Evolutionary conservation across 352 stramenopile genomes (phyloP), one percentile per base, ranked within the genome.

Genomic region (Pythium aristosporum): DNA sequence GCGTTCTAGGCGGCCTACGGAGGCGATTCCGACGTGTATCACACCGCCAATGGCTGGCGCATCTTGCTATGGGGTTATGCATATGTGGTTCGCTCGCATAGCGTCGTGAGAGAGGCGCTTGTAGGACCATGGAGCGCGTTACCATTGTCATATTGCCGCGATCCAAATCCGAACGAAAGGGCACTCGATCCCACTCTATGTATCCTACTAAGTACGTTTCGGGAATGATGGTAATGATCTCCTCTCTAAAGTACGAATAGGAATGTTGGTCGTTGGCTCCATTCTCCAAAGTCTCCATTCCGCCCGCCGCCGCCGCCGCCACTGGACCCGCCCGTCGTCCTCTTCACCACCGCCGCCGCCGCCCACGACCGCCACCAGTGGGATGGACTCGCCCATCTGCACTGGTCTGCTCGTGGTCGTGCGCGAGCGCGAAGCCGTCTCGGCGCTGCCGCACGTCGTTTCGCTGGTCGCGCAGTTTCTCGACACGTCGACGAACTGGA

Each of bases 401-500:
- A 41, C 23, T 4, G 12, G 34, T 20, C 23, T 62, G 0, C 18
- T n/a, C 48, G 62, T 68, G 4, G 54, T 68, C 4, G 0, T 57
- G 21, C 36, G 55, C 21, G 54, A 69, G 47, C 74, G 39, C 65
- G 83, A 63, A 11, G 36, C 18, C 32, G 20, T 69, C 37, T 39
- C 41, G 2, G 62, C 62, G 55, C 54, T 69, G 37, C 56, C 63
- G 5, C 80, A 87, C 51, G 74, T 85, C 25, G 55, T 79, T 41
- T 57, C 72, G 49, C 61, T 73, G 34, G 55, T 88, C 20, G 60
- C 71, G 11, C 54, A 43, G 11, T 88, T 67, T 39, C 46, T 74
- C 21, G 74, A 85, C 68, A 15, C 20, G 5, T 85, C 79, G 1
- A 28, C 43, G n/a, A 18, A 36, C 9, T 87, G 77, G 79, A 77